Percentiles rank a stretch among this genome's conserved stretches.
Evolutionary conservation across 805 yeast species (phyloP).

Genomic region (Millerago galiae): DNA sequence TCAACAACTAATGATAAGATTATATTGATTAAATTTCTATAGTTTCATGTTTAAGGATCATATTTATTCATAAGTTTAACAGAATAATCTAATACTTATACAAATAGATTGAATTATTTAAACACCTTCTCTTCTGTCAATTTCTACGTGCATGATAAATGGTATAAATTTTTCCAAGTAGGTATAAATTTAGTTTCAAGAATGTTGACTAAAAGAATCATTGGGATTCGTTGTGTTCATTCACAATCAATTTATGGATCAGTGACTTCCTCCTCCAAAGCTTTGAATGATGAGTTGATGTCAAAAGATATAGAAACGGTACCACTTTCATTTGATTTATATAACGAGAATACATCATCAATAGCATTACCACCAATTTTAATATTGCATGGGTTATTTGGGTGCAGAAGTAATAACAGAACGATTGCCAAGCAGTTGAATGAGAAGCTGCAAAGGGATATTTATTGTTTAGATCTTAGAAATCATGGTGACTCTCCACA

Average conservation of each 20-base stretch:
- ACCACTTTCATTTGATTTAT: constrained; percentile 46
- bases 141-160: no score
- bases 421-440: constrained; percentile 63
- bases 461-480: constrained; percentile 70
- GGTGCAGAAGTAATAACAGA: constrained; percentile 74
- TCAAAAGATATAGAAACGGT: constrained; percentile 44
- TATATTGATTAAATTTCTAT: no score
- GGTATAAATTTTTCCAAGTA: no score
- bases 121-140: no score
- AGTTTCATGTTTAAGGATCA: no score
- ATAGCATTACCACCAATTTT: constrained; percentile 52
- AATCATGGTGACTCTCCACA: constrained; percentile 95
- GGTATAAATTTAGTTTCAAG: no score
- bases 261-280: constrained; percentile 7
- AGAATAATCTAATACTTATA: no score
- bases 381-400: constrained; percentile 85
- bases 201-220: no score
- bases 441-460: constrained; percentile 42
- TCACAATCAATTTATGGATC: constrained; percentile 3
- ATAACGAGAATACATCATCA: constrained; percentile 23
- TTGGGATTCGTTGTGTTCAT: not conserved
- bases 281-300: constrained; percentile 21
- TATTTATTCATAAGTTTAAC: no score
- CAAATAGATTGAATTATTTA: no score
- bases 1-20: no score